Conservation (phyloP, 768 basidiomycete genomes). For the Tephrocybe sp. region DNA sequence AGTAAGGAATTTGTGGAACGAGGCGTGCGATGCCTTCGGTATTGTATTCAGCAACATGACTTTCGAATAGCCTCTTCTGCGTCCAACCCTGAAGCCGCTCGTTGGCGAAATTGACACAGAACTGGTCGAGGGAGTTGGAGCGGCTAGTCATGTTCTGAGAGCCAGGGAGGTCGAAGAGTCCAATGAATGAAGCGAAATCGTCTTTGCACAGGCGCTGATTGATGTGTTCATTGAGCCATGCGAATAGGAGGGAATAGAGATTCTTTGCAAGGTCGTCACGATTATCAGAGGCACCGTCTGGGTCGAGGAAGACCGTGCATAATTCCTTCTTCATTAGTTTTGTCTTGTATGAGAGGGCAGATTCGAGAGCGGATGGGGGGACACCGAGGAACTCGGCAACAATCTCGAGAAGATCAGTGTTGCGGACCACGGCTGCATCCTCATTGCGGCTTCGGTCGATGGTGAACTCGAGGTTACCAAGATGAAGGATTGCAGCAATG, state of each 20-base stretch:
- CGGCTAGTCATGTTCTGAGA: constrained; percentile 86
- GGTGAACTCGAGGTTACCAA: constrained; percentile 93
- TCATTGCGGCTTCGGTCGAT: constrained; percentile 81
- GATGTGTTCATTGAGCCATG: constrained; percentile 95
- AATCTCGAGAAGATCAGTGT: constrained; percentile 74
- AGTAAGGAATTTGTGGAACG: constrained; percentile 72
- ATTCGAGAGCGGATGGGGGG: constrained; percentile 66
- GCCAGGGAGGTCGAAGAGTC: constrained; percentile 91
- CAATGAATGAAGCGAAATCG: constrained; percentile 89
- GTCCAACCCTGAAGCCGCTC: constrained; percentile 86
- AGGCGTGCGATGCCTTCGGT: constrained; percentile 74
- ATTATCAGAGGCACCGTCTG: constrained; percentile 90
- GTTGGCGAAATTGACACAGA: constrained; percentile 95
- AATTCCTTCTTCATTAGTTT: constrained; percentile 93
- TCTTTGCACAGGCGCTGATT: constrained; percentile 94
- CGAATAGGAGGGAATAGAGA: constrained; percentile 90
- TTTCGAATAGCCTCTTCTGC: constrained; percentile 77
- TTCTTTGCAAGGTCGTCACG: constrained; percentile 93
- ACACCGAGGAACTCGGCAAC: constrained; percentile 94
- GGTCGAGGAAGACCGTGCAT: constrained; percentile 95
- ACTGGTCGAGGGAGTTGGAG: constrained; percentile 92
- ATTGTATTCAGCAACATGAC: constrained; percentile 77
- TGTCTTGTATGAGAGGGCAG: constrained; percentile 84
- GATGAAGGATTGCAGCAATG: constrained; percentile 91
- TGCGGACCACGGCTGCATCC: constrained; percentile 90